A percentile compares a stretch with the other conserved stretches of the same genome.
Conservation (phyloP, 1,284 basidiomycete species). For the Schizophyllum amplum region DNA sequence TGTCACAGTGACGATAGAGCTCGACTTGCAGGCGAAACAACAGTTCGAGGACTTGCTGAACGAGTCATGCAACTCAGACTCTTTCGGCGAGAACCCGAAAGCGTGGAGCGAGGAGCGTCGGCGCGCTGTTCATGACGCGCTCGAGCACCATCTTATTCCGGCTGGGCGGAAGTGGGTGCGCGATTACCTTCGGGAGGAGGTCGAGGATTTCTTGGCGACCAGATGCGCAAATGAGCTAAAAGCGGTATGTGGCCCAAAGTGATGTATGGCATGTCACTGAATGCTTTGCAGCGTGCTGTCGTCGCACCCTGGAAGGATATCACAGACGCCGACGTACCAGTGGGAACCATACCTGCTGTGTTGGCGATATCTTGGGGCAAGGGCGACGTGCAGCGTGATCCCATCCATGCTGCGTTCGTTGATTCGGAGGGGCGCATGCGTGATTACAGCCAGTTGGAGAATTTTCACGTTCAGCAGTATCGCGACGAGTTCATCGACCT, state of each 20-base stretch:
- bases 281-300: slow-evolving; percentile 49
- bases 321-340: slow-evolving; percentile 39
- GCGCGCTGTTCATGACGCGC: slow-evolving; percentile 70
- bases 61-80: slow-evolving; percentile 81
- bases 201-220: slow-evolving; percentile 75
- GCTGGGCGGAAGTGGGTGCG: slow-evolving; percentile 80
- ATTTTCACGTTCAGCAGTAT: slow-evolving; percentile 63
- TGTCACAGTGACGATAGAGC: slow-evolving; percentile 68
- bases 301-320: slow-evolving; percentile 63
- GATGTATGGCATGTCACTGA: slow-evolving; percentile 12
- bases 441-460: slow-evolving; percentile 86
- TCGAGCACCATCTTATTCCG: slow-evolving; percentile 79
- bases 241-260: slow-evolving; percentile 40
- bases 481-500: slow-evolving; percentile 76
- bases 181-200: slow-evolving; percentile 86
- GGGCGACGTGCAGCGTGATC: slow-evolving; percentile 89
- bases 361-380: slow-evolving; percentile 93
- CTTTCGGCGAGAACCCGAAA: slow-evolving; percentile 76
- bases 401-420: slow-evolving; percentile 78
- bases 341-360: slow-evolving; percentile 76
- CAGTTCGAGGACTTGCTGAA: slow-evolving; percentile 69
- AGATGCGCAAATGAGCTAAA: slow-evolving; percentile 64
- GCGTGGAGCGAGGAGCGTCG: slow-evolving; percentile 92
- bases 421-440: slow-evolving; percentile 86
- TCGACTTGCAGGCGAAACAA: slow-evolving; percentile 57